A percentile compares a stretch with the other conserved stretches of the same genome.
Evolutionary conservation across 2,329 filamentous ascomycete genomes (phyloP).

Genomic region (Apiospora kogelbergensis): DNA sequence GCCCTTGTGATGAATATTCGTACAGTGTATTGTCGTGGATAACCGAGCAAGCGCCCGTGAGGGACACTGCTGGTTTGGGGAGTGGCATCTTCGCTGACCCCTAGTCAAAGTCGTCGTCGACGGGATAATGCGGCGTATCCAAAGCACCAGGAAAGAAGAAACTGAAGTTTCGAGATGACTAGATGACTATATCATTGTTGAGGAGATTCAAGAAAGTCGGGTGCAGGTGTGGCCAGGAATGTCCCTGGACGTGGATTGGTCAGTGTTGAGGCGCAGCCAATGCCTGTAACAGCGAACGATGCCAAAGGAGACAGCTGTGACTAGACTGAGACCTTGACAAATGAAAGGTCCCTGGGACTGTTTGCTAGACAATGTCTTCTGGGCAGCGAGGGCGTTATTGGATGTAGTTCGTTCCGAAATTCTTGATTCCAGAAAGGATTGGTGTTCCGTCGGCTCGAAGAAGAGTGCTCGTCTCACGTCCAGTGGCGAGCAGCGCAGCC

Average conservation of each 20-base stretch:
- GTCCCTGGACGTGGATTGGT: slow-evolving; percentile 1
- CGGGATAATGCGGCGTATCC: slow-evolving; percentile 3
- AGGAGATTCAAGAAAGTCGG: background rate
- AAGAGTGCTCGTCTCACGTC: background rate
- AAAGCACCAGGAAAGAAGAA: background rate
- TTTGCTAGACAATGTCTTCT: background rate
- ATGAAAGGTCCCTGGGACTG: slow-evolving; percentile 2
- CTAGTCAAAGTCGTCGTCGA: slow-evolving; percentile 11
- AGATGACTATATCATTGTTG: slow-evolving; percentile 8
- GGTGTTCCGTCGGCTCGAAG: background rate
- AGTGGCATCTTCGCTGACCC: slow-evolving; percentile 58
- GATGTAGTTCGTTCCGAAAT: background rate
- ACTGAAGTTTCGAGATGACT: background rate
- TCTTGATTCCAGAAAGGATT: background rate
- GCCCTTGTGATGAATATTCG: slow-evolving; percentile 72
- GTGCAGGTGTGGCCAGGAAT: background rate
- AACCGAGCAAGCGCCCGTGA: slow-evolving; percentile 79
- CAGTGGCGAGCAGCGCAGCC: background rate
- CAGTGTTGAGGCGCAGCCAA: slow-evolving; percentile 12
- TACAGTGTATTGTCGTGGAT: slow-evolving; percentile 82
- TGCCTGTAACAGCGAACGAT: slow-evolving; percentile 10
- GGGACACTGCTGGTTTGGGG: slow-evolving; percentile 66
- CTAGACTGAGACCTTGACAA: slow-evolving; percentile 4
- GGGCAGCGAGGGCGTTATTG: background rate
- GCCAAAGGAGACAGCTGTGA: background rate